phyloP scores from a whole-genome alignment of 2,329 filamentous ascomycete species.

The Fusarium cyanostomum region DNA sequence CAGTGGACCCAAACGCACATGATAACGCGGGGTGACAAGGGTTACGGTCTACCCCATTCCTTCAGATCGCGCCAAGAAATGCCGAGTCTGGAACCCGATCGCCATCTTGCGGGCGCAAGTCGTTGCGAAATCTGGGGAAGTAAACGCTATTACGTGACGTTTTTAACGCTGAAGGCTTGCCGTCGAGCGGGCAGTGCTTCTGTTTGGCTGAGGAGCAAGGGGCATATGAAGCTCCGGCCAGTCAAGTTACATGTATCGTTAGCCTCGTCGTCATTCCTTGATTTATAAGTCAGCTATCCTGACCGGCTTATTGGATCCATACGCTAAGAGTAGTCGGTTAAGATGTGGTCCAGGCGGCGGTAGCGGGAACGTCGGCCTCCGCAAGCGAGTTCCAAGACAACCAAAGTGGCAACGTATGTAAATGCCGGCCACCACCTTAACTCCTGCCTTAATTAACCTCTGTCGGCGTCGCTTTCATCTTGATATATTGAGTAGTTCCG shows the following conservation, averaged over 20 bases:
- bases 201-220: background rate
- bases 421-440: too few relatives aligned
- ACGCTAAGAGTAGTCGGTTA: too few relatives aligned
- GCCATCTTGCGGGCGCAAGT: conserved; percentile 12
- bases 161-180: background rate
- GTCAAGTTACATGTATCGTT: background rate
- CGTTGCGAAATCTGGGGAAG: background rate
- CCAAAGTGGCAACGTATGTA: too few relatives aligned
- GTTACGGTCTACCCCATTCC: background rate
- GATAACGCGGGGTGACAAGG: background rate
- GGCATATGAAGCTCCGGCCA: background rate
- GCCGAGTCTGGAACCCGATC: conserved; percentile 13
- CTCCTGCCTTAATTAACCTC: too few relatives aligned
- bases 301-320: background rate
- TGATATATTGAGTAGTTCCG: too few relatives aligned
- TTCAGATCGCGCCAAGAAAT: background rate
- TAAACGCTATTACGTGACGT: conserved; percentile 12
- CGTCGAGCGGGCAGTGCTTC: background rate
- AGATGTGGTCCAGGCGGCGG: too few relatives aligned
- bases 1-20: background rate
- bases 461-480: too few relatives aligned
- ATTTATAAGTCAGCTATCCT: background rate
- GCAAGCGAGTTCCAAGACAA: too few relatives aligned
- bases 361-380: too few relatives aligned
- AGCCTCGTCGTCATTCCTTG: background rate